phyloP scores from a whole-genome alignment of 164 flowering plant species.

The Warburgia ugandensis region DNA sequence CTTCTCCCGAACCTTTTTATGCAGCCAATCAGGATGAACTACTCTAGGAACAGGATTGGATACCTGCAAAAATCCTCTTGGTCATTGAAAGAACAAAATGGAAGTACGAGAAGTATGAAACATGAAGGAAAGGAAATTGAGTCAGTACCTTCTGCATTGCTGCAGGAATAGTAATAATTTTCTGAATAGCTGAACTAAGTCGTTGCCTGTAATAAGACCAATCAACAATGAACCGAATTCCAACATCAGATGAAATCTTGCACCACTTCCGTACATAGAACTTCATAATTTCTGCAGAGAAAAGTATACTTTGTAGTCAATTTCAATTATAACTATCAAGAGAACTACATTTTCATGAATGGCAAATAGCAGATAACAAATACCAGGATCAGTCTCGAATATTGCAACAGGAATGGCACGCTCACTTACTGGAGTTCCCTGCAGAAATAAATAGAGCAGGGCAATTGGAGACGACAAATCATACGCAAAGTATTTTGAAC shows the following conservation, averaged over 20 bases:
- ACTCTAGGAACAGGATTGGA: conserved; percentile 97
- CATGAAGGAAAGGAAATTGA: not conserved
- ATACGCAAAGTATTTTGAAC: no score
- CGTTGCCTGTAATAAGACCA: conserved; percentile 99
- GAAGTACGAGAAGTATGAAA: not conserved
- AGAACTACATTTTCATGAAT: not conserved
- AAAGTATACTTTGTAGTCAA: conserved; percentile 3
- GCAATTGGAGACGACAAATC: not conserved
- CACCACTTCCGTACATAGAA: conserved; percentile 89
- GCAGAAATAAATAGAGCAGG: conserved; percentile 5
- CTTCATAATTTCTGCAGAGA: conserved; percentile 60
- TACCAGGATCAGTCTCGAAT: conserved; percentile 88
- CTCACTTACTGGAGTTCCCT: conserved; percentile 99
- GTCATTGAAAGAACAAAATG: not conserved
- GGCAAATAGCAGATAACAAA: conserved; percentile 6
- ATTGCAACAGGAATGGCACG: conserved; percentile 99
- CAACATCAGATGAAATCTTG: conserved; percentile 82
- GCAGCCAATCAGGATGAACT: conserved; percentile 97
- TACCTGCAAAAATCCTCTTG: conserved; percentile 43
- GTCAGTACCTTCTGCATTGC: conserved; percentile 95
- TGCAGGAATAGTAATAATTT: conserved; percentile 96
- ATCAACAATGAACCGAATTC: conserved; percentile 84
- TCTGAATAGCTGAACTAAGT: conserved; percentile 91
- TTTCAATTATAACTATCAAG: not conserved
- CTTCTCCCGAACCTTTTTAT: conserved; percentile 92